A percentile compares a stretch with the other conserved stretches of the same genome.
phyloP scores from a whole-genome alignment of 2,329 filamentous ascomycete genomes.

The Proliferodiscus dingleyae region DNA sequence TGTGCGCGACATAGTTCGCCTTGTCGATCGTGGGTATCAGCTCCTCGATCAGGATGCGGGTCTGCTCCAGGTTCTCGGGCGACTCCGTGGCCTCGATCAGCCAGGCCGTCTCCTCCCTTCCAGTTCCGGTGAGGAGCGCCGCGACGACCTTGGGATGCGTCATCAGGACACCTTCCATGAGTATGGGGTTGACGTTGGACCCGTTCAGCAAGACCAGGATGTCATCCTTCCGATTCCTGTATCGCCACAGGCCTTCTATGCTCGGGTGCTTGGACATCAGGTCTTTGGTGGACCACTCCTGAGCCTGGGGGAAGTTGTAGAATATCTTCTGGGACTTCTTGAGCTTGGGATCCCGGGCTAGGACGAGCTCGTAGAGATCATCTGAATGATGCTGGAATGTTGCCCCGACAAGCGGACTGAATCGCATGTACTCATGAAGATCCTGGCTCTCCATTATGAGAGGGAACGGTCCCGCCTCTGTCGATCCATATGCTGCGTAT shows the following conservation, averaged over 20 bases:
- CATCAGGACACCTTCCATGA: constrained; percentile 2
- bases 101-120: background rate
- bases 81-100: no score
- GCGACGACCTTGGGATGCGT: background rate
- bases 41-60: no score
- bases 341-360: constrained; percentile 14
- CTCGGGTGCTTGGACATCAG: constrained; percentile 35
- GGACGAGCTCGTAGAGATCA: constrained; percentile 24
- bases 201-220: constrained; percentile 40
- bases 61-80: no score
- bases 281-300: constrained; percentile 35
- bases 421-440: background rate
- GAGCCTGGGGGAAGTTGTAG: constrained; percentile 27
- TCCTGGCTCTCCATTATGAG: background rate
- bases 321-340: constrained; percentile 27
- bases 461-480: background rate
- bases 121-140: background rate
- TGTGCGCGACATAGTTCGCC: no score
- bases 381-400: background rate
- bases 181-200: constrained; percentile 40
- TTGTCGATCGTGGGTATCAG: no score
- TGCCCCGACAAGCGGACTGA: background rate
- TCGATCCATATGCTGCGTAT: background rate
- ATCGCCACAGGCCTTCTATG: constrained; percentile 34
- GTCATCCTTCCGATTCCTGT: constrained; percentile 35